Conservation (phyloP, 164 flowering plant genomes). For the Nymphaea thermarum region DNA sequence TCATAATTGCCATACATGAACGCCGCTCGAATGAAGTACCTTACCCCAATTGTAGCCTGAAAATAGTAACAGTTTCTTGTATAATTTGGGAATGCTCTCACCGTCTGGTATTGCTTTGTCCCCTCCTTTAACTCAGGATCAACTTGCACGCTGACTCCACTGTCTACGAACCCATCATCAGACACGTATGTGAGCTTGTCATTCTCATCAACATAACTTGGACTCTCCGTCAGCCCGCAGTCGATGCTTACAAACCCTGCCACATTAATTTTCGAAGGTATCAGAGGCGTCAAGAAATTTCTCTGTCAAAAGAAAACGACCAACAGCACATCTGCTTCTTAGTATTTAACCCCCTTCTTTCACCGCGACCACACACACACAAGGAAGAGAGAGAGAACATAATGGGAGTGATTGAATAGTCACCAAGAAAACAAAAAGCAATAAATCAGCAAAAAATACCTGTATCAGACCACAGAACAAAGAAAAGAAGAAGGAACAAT, state of each 20-base stretch:
- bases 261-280: not conserved
- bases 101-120: not conserved
- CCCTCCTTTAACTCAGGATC: not conserved
- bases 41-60: not conserved
- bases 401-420: too few relatives aligned
- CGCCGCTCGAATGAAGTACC: not conserved
- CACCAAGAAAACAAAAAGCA: too few relatives aligned
- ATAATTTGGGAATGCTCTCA: slow-evolving; percentile 2
- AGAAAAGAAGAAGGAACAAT: too few relatives aligned
- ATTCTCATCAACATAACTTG: not conserved
- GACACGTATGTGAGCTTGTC: not conserved
- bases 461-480: too few relatives aligned
- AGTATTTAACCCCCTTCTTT: too few relatives aligned
- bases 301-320: too few relatives aligned
- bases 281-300: not conserved
- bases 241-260: not conserved
- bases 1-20: slow-evolving; percentile 18
- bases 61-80: slow-evolving; percentile 2
- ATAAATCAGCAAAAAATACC: too few relatives aligned
- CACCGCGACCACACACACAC: too few relatives aligned
- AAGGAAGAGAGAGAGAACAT: too few relatives aligned
- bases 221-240: not conserved
- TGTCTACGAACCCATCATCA: not conserved
- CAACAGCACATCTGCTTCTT: too few relatives aligned
- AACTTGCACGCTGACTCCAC: not conserved